phyloP scores from a whole-genome alignment of 2,329 filamentous ascomycete genomes.

The Neoascochyta sp. region DNA sequence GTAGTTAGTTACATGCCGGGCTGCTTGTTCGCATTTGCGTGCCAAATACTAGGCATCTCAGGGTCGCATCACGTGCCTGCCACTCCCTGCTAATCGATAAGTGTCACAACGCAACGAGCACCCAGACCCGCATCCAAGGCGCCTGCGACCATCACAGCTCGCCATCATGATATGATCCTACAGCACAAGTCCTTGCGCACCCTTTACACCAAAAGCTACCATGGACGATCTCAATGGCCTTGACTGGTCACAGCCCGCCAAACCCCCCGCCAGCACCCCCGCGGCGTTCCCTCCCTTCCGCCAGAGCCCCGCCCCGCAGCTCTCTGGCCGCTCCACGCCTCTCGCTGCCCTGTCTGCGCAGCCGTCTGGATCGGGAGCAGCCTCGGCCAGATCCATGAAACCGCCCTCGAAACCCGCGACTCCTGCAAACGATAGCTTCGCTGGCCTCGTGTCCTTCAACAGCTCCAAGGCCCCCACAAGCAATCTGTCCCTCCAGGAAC shows the following conservation, averaged over 20 bases:
- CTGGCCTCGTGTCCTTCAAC: conserved; percentile 66
- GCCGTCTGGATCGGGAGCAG: conserved; percentile 38
- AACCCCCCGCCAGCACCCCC: conserved; percentile 25
- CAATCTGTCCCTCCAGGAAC: conserved; percentile 65
- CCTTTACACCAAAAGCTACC: no score
- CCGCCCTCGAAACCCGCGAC: conserved; percentile 51
- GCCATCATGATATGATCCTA: no score
- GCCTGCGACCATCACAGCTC: no score
- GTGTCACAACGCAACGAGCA: no score
- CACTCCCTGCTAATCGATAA: no score
- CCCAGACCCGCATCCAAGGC: no score
- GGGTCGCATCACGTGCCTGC: no score
- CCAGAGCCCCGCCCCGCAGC: conserved; percentile 39
- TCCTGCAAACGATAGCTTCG: conserved; percentile 67
- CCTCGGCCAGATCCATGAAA: conserved; percentile 42
- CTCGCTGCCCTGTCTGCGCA: conserved; percentile 38
- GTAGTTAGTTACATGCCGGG: no score
- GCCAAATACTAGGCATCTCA: no score
- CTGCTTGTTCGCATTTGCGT: no score
- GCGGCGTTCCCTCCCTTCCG: conserved; percentile 34
- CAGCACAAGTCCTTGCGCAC: no score
- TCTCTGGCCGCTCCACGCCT: conserved; percentile 40
- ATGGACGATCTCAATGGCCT: conserved; percentile 52
- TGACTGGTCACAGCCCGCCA: conserved; percentile 44
- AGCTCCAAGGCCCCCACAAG: conserved; percentile 55